Percentiles rank a stretch among this genome's conserved stretches.
Evolutionary conservation across 495 filamentous ascomycete genomes (phyloP).

Genomic region (Podospora conica): DNA sequence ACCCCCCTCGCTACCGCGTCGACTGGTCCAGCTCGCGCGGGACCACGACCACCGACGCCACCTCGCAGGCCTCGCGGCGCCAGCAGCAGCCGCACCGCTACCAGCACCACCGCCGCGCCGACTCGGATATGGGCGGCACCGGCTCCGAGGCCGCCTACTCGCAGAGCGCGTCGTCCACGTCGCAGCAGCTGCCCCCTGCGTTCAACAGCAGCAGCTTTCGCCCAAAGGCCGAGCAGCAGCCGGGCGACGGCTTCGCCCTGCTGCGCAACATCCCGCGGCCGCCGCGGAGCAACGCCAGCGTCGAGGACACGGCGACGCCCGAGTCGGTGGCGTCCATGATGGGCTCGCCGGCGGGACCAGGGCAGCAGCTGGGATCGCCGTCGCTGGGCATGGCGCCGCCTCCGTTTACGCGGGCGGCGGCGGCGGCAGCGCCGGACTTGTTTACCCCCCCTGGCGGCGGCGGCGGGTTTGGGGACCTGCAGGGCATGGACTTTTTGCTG

Average conservation of each 20-base stretch:
- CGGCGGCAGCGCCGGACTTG: conserved; percentile 10
- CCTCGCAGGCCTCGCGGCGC: conserved; percentile 2
- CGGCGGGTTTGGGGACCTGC: conserved; percentile 34
- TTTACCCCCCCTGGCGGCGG: conserved; percentile 14
- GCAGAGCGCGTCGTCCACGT: conserved; percentile 15
- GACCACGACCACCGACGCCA: conserved; percentile 5
- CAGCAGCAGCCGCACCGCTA: conserved; percentile 21
- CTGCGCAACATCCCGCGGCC: conserved; percentile 31
- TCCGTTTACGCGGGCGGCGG: conserved; percentile 16
- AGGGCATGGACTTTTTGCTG: conserved; percentile 43
- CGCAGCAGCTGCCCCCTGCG: conserved; percentile 15
- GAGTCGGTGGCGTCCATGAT: conserved; percentile 43
- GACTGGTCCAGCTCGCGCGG: conserved; percentile 8
- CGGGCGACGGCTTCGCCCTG: conserved; percentile 30
- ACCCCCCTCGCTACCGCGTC: not conserved
- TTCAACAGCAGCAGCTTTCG: conserved; percentile 23
- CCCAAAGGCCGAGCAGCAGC: conserved; percentile 33
- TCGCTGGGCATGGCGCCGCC: conserved; percentile 22
- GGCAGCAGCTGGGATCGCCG: conserved; percentile 26
- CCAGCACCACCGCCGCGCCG: conserved; percentile 6
- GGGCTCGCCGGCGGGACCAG: conserved; percentile 32
- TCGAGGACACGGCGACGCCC: conserved; percentile 23
- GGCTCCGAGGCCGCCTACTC: conserved; percentile 21
- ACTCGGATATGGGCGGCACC: conserved; percentile 4
- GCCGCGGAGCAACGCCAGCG: conserved; percentile 28